phyloP scores from a whole-genome alignment of 2,329 filamentous ascomycete genomes.

The Madurella fahalii region DNA sequence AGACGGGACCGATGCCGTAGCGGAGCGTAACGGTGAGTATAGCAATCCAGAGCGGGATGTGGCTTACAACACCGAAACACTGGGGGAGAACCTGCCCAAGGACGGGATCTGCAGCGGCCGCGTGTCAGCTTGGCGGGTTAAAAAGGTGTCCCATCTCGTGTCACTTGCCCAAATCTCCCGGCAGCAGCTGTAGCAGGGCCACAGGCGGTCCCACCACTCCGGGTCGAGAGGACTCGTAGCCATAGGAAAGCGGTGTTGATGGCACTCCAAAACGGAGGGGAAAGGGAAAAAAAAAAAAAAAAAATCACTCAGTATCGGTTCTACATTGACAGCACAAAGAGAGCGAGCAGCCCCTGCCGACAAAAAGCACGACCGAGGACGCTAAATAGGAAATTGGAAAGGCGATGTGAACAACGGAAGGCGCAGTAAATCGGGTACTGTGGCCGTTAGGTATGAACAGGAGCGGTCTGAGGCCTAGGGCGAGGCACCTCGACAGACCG shows the following conservation, averaged over 20 bases:
- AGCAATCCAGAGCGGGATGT: constrained; percentile 31
- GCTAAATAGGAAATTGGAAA: background rate
- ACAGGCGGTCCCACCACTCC: constrained; percentile 16
- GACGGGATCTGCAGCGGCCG: constrained; percentile 27
- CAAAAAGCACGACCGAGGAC: background rate
- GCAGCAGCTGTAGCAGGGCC: constrained; percentile 34
- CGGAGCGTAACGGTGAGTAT: constrained; percentile 30
- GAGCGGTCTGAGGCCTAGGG: background rate
- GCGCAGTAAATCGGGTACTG: background rate
- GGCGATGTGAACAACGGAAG: background rate
- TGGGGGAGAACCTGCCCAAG: constrained; percentile 29
- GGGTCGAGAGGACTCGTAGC: background rate
- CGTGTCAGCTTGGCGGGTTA: constrained; percentile 8
- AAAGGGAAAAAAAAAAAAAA: background rate
- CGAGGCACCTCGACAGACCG: no score
- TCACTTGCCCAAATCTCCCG: constrained; percentile 30
- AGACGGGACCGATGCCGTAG: constrained; percentile 31
- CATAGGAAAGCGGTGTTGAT: constrained; percentile 3
- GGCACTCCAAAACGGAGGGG: background rate
- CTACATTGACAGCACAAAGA: no score
- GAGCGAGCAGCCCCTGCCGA: no score
- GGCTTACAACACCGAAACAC: constrained; percentile 32
- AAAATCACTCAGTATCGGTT: background rate
- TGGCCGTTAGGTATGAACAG: background rate
- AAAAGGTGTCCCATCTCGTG: constrained; percentile 1